Percentiles rank a stretch among this genome's conserved stretches.
These are phyloP conservation scores for Dryas octopetala DNA, from an alignment of 306 rosid genomes.

Conservation along the genomic window DNA sequence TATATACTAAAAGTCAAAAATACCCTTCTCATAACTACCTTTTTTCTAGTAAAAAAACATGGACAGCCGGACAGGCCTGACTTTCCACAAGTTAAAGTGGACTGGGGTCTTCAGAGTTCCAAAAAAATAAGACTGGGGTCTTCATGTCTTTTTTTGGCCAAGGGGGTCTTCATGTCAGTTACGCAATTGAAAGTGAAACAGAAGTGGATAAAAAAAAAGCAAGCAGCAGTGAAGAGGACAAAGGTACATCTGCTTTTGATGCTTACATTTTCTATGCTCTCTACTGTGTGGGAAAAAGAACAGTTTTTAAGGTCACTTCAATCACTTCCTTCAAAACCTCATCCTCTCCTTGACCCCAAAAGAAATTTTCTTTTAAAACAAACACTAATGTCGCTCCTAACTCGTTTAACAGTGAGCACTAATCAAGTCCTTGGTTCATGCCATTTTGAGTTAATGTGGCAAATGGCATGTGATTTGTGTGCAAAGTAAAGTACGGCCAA, in stretches of 20 bases:
- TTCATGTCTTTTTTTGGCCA: background rate
- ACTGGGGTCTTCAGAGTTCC: background rate
- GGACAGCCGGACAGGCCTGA: conserved; percentile 1
- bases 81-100: background rate
- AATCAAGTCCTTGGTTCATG: background rate
- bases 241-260: background rate
- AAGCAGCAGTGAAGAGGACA: background rate
- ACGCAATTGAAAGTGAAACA: conserved; percentile 18
- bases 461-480: background rate
- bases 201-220: background rate
- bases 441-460: background rate
- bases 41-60: background rate
- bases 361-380: no score
- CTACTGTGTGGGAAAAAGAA: background rate
- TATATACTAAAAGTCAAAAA: conserved; percentile 3
- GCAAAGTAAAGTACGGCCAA: background rate
- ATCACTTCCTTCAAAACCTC: background rate
- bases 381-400: no score
- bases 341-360: background rate
- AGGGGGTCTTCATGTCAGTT: conserved; percentile 1
- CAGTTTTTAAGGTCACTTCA: conserved; percentile 4
- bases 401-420: no score
- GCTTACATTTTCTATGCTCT: background rate
- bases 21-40: background rate
- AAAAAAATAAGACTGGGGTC: background rate